A percentile compares a stretch with the other conserved stretches of the same genome.
phyloP scores from a whole-genome alignment of 2,329 filamentous ascomycete genomes.

The Fusarium avenaceum region DNA sequence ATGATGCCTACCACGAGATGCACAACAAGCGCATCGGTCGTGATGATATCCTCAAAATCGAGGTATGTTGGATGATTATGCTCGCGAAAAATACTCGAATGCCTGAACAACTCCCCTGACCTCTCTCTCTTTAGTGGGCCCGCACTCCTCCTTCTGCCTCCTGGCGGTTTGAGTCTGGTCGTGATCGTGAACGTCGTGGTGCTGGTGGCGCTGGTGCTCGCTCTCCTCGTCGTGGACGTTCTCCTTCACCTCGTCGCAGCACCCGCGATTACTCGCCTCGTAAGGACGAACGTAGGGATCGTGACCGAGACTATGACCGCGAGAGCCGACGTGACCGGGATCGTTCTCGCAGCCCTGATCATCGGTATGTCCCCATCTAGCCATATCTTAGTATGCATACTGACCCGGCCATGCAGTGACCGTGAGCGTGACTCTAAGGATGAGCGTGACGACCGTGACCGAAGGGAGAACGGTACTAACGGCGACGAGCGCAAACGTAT shows the following conservation, averaged over 20 bases:
- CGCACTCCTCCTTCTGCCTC: conserved; percentile 97
- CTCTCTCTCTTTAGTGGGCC: conserved; percentile 78
- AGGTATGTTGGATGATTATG: conserved; percentile 71
- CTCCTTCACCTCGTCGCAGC: conserved; percentile 82
- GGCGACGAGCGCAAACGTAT: conserved; percentile 92
- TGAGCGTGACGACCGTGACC: conserved; percentile 79
- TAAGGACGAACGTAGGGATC: conserved; percentile 87
- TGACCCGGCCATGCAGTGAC: conserved; percentile 56
- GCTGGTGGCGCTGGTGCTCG: conserved; percentile 60
- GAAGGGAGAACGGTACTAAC: conserved; percentile 82
- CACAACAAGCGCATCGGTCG: conserved; percentile 98
- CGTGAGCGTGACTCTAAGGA: conserved; percentile 71
- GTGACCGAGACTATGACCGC: conserved; percentile 83
- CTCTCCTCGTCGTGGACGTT: conserved; percentile 77
- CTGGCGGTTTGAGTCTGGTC: conserved; percentile 96
- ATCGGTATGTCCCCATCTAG: conserved; percentile 59
- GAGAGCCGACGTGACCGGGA: conserved; percentile 82
- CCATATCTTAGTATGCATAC: background rate
- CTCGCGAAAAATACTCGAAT: background rate
- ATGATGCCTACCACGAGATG: conserved; percentile 99
- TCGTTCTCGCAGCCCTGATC: conserved; percentile 79
- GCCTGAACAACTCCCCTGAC: conserved; percentile 5
- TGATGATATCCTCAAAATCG: conserved; percentile 96
- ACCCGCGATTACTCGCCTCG: conserved; percentile 86
- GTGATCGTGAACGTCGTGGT: conserved; percentile 75